Conservation (phyloP, 495 filamentous ascomycete species). For the Aspergillus cristatus region DNA sequence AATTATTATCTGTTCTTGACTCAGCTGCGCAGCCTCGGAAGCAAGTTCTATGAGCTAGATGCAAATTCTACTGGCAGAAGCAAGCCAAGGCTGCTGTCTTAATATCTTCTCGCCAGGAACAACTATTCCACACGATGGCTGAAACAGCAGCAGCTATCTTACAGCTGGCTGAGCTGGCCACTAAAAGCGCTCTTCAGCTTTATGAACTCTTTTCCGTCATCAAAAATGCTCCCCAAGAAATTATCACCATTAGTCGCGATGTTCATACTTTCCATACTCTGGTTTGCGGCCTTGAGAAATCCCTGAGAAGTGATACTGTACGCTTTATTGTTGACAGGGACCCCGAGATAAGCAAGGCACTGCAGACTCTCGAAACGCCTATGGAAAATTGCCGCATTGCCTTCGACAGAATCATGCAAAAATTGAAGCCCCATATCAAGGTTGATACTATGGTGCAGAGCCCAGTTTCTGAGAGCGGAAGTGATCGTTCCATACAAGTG, state of each 20-base stretch:
- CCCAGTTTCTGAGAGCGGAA: not conserved
- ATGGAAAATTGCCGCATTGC: not conserved
- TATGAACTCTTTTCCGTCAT: not conserved
- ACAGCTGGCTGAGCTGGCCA: not conserved
- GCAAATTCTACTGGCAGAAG: too few species aligned
- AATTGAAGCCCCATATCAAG: not conserved
- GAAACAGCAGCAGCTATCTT: not conserved
- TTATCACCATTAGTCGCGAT: not conserved
- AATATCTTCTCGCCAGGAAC: too few species aligned
- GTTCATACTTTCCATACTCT: slow-evolving; percentile 1
- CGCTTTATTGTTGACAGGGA: not conserved
- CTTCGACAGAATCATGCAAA: not conserved
- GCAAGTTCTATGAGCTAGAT: too few species aligned
- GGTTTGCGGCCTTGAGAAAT: slow-evolving; percentile 1
- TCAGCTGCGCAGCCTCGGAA: too few species aligned
- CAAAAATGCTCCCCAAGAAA: not conserved
- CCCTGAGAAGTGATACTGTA: not conserved
- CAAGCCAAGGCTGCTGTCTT: too few species aligned
- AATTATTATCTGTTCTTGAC: too few species aligned
- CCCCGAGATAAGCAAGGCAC: not conserved
- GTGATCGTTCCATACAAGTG: not conserved
- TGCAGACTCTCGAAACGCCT: not conserved
- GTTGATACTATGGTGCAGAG: not conserved
- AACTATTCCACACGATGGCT: too few species aligned
- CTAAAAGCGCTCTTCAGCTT: not conserved